phyloP scores from a whole-genome alignment of 1,284 basidiomycete species.

The Pascua sp. region DNA sequence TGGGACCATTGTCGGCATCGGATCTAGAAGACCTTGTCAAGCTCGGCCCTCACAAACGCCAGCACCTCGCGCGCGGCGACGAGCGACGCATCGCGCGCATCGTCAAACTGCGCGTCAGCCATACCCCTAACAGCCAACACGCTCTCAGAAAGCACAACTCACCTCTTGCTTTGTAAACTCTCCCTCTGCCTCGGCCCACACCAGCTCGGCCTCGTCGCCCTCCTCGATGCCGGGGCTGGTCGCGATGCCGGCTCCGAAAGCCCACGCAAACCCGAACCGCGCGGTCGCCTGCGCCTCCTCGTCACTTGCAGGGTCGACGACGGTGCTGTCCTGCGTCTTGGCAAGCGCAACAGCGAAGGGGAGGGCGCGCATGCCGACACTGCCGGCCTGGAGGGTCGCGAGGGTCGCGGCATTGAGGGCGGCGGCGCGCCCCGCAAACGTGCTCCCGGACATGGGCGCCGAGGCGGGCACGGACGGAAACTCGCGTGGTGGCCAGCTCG shows the following conservation, averaged over 20 bases:
- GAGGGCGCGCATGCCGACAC: conserved; percentile 49
- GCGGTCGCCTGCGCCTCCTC: conserved; percentile 61
- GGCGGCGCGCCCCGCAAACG: conserved; percentile 46
- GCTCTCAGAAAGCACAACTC: conserved; percentile 5
- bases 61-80: conserved; percentile 26
- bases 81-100: conserved; percentile 22
- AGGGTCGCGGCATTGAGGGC: conserved; percentile 57
- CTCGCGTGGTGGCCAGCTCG: conserved; percentile 1
- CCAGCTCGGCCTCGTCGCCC: conserved; percentile 51
- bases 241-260: conserved; percentile 44
- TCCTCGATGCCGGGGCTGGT: conserved; percentile 49
- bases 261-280: conserved; percentile 55
- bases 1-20: neutral
- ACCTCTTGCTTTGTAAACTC: conserved; percentile 35
- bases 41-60: conserved; percentile 4
- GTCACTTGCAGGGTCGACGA: conserved; percentile 65
- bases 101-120: conserved; percentile 25
- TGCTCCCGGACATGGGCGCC: conserved; percentile 6
- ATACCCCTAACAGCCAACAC: neutral
- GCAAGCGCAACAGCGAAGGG: conserved; percentile 52
- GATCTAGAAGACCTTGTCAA: conserved; percentile 6
- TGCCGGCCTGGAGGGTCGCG: conserved; percentile 50
- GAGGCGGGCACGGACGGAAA: neutral
- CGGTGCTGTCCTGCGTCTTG: conserved; percentile 49
- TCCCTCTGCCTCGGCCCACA: conserved; percentile 50